phyloP scores from a whole-genome alignment of 2,329 filamentous ascomycete species.

The Gnomoniopsis smithogilvyi region DNA sequence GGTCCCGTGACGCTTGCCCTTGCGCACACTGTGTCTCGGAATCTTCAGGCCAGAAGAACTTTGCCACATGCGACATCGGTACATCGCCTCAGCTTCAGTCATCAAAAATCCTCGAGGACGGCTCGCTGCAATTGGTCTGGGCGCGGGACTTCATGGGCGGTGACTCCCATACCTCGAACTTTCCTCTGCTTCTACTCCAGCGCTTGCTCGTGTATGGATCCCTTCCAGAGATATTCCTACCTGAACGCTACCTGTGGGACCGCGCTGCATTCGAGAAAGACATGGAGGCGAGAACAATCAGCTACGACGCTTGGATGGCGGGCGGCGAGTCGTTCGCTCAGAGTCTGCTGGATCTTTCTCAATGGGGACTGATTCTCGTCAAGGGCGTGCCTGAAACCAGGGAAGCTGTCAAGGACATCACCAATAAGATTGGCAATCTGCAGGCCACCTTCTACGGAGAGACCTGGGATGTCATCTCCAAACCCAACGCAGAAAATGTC shows the following conservation, averaged over 20 bases:
- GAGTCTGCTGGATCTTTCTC: slow-evolving; percentile 60
- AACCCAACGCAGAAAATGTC: slow-evolving; percentile 83
- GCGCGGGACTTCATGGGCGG: slow-evolving; percentile 37
- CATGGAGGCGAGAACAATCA: slow-evolving; percentile 50
- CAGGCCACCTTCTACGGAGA: slow-evolving; percentile 88
- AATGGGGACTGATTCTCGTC: slow-evolving; percentile 74
- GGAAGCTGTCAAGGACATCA: slow-evolving; percentile 64
- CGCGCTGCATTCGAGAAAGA: slow-evolving; percentile 31
- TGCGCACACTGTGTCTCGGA: slow-evolving; percentile 52
- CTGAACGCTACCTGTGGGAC: slow-evolving; percentile 40
- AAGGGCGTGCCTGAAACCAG: slow-evolving; percentile 68
- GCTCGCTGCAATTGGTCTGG: slow-evolving; percentile 60
- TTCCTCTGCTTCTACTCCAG: slow-evolving; percentile 26
- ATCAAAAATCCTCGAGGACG: slow-evolving; percentile 32
- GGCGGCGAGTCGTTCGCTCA: slow-evolving; percentile 53
- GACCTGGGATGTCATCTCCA: slow-evolving; percentile 85
- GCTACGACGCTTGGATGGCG: slow-evolving; percentile 70
- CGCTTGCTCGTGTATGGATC: slow-evolving; percentile 26
- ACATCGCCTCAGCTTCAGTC: slow-evolving; percentile 28
- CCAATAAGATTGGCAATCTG: slow-evolving; percentile 69
- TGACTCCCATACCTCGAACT: slow-evolving; percentile 31
- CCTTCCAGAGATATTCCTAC: slow-evolving; percentile 29
- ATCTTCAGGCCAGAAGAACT: slow-evolving; percentile 58
- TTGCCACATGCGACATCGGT: slow-evolving; percentile 40
- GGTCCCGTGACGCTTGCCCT: slow-evolving; percentile 52